Conservation (phyloP, 441 rosid genomes). For the Populus hybrid region DNA sequence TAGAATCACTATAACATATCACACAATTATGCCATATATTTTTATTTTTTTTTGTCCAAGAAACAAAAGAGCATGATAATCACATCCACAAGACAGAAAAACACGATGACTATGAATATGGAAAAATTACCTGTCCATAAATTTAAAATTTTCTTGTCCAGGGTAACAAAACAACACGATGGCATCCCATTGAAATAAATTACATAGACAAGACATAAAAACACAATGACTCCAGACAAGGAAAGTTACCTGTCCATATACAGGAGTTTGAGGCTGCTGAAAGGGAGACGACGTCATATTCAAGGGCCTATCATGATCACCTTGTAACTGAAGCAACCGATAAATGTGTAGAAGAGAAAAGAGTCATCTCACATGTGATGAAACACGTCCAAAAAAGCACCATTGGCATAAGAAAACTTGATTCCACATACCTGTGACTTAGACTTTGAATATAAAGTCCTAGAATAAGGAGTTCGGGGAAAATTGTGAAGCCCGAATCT, state of each 20-base stretch:
- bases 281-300: conserved; percentile 41
- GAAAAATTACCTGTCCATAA: conserved; percentile 47
- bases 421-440: conserved; percentile 56
- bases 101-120: neutral
- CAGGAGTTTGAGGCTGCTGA: conserved; percentile 41
- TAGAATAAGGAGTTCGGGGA: conserved; percentile 84
- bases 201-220: neutral
- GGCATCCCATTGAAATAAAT: neutral
- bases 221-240: neutral
- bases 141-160: neutral
- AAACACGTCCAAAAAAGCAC: conserved; percentile 15
- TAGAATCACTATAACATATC: neutral
- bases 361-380: conserved; percentile 3
- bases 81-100: neutral
- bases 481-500: conserved; percentile 57
- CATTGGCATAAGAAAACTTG: conserved; percentile 13
- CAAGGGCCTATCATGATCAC: conserved; percentile 32
- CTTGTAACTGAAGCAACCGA: conserved; percentile 46
- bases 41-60: neutral
- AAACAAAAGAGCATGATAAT: neutral
- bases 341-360: conserved; percentile 13
- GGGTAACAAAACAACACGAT: neutral
- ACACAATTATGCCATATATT: neutral
- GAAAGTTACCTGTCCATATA: neutral
- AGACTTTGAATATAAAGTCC: conserved; percentile 55